A percentile compares a stretch with the other conserved stretches of the same genome.
These are phyloP conservation scores for Candida gorgasii DNA, from an alignment of 805 yeast species.

Conservation along the genomic window DNA sequence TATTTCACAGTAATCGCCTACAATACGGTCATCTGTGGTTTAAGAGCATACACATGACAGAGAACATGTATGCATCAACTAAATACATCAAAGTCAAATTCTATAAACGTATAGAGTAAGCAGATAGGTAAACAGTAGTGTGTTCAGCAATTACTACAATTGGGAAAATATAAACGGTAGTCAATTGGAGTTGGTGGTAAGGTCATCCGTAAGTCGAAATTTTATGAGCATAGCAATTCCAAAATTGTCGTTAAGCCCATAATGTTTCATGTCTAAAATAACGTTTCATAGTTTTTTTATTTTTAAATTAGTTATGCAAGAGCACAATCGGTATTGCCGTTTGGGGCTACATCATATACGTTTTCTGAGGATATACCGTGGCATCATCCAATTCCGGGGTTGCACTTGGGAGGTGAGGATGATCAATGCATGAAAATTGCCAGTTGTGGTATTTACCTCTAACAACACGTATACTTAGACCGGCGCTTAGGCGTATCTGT, in stretches of 20 bases:
- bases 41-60: no score
- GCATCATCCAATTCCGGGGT: not conserved
- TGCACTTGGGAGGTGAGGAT: not conserved
- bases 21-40: no score
- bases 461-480: not conserved
- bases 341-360: no score
- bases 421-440: not conserved
- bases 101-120: no score
- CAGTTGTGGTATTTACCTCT: not conserved
- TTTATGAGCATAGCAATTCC: no score
- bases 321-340: not conserved
- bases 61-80: no score
- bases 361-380: not conserved
- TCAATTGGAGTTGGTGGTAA: slow-evolving; percentile 1
- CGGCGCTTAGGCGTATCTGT: no score
- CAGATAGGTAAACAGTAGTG: no score
- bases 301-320: no score
- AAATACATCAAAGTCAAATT: no score
- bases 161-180: slow-evolving; percentile 5
- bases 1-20: no score
- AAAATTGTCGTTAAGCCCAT: no score
- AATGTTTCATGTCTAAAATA: not conserved
- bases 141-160: not conserved
- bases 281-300: not conserved
- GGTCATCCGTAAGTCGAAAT: slow-evolving; percentile 1